These are phyloP conservation scores for Ophiostoma novo-ulmi DNA, from an alignment of 2,329 filamentous ascomycete genomes.

Conservation along the genomic window DNA sequence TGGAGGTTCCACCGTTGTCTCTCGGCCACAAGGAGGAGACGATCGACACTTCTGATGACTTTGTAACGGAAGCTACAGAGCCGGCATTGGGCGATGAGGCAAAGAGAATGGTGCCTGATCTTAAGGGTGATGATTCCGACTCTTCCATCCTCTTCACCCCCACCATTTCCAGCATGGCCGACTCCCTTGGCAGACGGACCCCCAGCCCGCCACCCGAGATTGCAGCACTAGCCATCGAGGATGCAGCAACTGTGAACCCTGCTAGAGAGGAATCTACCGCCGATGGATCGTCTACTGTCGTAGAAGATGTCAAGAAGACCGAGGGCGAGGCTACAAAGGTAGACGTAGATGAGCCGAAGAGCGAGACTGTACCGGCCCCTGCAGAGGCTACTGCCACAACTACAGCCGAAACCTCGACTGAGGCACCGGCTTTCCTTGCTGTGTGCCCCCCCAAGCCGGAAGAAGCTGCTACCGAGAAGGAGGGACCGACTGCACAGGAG, in stretches of 20 bases:
- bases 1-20: background rate
- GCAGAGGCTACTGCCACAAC: background rate
- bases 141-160: conserved; percentile 31
- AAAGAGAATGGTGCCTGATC: conserved; percentile 23
- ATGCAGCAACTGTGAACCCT: background rate
- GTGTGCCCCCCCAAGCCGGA: conserved; percentile 13
- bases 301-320: background rate
- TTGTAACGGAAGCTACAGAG: conserved; percentile 28
- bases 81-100: conserved; percentile 25
- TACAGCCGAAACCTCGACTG: background rate
- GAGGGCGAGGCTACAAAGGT: background rate
- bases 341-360: background rate
- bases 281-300: background rate
- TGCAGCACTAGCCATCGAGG: background rate
- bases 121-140: conserved; percentile 31
- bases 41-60: conserved; percentile 23
- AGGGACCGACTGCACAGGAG: background rate
- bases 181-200: conserved; percentile 20
- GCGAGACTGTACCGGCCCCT: background rate
- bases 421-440: background rate
- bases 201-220: conserved; percentile 13
- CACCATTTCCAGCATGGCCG: conserved; percentile 27
- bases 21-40: conserved; percentile 26
- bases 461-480: background rate
- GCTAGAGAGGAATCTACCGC: background rate